Evolutionary conservation across 2,329 filamentous ascomycete genomes (phyloP), one percentile per base, ranked within the genome.

Genomic region (Colletotrichum echinochloae): DNA sequence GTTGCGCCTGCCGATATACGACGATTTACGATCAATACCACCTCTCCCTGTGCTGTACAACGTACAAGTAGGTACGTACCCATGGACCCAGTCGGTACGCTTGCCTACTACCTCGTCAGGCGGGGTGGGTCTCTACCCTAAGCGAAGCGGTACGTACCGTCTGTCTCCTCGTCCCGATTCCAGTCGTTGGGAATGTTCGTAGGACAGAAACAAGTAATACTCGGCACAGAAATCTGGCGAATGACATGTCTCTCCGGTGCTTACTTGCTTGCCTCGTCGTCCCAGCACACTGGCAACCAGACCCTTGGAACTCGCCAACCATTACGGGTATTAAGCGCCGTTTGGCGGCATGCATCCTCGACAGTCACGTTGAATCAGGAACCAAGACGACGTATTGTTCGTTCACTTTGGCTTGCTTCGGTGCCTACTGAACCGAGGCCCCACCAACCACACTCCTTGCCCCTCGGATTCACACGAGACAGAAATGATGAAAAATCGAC

Each of bases 1-100:
- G 68, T 71, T 59, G 68, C 33, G 44, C 35, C 57, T 46, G 57
- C 52, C 56, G 64, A 66, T 66, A 20, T 62, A 66, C 48, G 64
- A 62, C 64, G 64, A 61, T 61, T 59, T 67, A 70, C 64, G 64
- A 35, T 26, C 23, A 35, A 39, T 52, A n/a, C n/a, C n/a, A n/a
- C n/a, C n/a, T n/a, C n/a, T n/a, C n/a, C n/a, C n/a, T n/a, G n/a
- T n/a, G n/a, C n/a, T n/a, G n/a, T n/a, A n/a, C n/a, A n/a, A n/a
- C n/a, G n/a, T n/a, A n/a, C n/a, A n/a, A n/a, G n/a, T 3, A 60
- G 30, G 28, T 23, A 23, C 26, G n/a, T 12, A n/a, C 23, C 9
- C 44, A 14, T n/a, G 11, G n/a, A n/a, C n/a, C n/a, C n/a, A n/a
- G n/a, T n/a, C n/a, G n/a, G n/a, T n/a, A n/a, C n/a, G n/a, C n/a